Percentiles rank a stretch among this genome's conserved stretches.
These are phyloP conservation scores for Ustilago trichophora DNA, from an alignment of 1,284 basidiomycete genomes.

Conservation along the genomic window DNA sequence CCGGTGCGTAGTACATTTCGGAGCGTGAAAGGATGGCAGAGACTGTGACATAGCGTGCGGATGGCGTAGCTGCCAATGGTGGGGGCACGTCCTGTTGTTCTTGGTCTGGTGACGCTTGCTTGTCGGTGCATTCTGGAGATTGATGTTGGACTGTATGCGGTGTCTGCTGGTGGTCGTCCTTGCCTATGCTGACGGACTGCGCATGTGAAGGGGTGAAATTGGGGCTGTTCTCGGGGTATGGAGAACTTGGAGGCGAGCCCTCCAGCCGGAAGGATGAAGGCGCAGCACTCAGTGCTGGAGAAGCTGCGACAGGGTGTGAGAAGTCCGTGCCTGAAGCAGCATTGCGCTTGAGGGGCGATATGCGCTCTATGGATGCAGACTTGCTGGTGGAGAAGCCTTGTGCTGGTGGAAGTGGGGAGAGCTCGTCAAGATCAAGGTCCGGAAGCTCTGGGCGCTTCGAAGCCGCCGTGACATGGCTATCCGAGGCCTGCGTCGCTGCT, in stretches of 20 bases:
- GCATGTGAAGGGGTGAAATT: no score
- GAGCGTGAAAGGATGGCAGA: conserved; percentile 60
- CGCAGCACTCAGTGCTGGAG: conserved; percentile 24
- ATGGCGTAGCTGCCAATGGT: not conserved
- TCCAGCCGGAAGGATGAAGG: conserved; percentile 32
- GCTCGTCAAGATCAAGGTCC: conserved; percentile 39
- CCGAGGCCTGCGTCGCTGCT: not conserved
- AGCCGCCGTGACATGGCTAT: no score
- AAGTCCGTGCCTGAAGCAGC: not conserved
- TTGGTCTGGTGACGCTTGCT: not conserved
- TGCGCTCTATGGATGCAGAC: conserved; percentile 15
- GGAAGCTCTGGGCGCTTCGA: conserved; percentile 4
- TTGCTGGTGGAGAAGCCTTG: conserved; percentile 9
- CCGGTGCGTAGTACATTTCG: conserved; percentile 41
- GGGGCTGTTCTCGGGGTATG: not conserved
- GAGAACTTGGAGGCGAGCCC: conserved; percentile 23
- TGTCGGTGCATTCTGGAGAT: not conserved
- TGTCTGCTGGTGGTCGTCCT: no score
- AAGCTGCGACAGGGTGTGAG: not conserved
- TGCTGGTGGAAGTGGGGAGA: conserved; percentile 40
- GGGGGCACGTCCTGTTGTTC: not conserved
- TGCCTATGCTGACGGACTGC: no score
- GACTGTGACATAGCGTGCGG: conserved; percentile 53
- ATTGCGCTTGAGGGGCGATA: conserved; percentile 13
- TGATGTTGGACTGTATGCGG: no score